Evolutionary conservation across 768 basidiomycete genomes (phyloP).

Genomic region (Paxillus ammoniavirescens): DNA sequence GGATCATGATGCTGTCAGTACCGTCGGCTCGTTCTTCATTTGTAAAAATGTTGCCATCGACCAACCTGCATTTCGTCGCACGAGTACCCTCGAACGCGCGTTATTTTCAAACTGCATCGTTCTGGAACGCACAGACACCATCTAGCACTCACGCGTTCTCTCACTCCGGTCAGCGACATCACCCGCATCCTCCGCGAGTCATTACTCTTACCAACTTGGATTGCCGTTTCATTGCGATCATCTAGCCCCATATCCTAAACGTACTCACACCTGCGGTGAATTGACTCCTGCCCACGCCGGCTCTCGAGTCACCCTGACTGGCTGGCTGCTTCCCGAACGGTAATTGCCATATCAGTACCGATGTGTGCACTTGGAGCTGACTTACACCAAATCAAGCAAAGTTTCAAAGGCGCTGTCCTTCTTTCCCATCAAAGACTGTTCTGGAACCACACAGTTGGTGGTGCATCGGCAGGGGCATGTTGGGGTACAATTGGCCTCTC

Average conservation of each 20-base stretch:
- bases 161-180: conserved; percentile 9
- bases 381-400: conserved; percentile 50
- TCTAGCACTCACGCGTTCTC: conserved; percentile 1
- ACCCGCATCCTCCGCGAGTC: conserved; percentile 4
- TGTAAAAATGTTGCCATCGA: neutral
- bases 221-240: neutral
- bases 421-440: conserved; percentile 80
- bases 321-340: conserved; percentile 84
- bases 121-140: conserved; percentile 5
- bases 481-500: conserved; percentile 33
- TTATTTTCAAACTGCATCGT: conserved; percentile 9
- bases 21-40: neutral
- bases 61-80: neutral
- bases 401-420: conserved; percentile 72
- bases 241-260: conserved; percentile 54
- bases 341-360: conserved; percentile 38
- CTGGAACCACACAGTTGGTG: conserved; percentile 78
- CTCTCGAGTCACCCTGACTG: conserved; percentile 64
- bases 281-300: conserved; percentile 54
- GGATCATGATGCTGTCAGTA: neutral
- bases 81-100: conserved; percentile 3
- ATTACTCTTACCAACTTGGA: neutral
- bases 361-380: conserved; percentile 36
- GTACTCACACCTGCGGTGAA: conserved; percentile 65
- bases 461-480: conserved; percentile 42